Base-by-base conservation (phyloP, 495 filamentous ascomycete species). In the Neurospora terricola region DNA sequence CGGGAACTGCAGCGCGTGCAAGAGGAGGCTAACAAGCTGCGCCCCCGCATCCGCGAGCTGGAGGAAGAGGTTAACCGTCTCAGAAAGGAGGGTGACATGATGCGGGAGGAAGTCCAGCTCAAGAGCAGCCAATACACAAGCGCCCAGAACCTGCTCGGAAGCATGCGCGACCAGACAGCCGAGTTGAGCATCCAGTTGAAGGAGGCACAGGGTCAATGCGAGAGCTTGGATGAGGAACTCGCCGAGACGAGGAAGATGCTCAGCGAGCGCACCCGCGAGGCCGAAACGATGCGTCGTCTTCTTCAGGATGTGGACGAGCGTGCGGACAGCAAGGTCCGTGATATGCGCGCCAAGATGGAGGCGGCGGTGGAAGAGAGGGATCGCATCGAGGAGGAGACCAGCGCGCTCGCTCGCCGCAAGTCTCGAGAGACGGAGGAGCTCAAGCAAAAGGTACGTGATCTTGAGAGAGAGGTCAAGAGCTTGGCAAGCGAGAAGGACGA, bases 131-230 rank as follows among this genome's bases (percentile, higher is more conserved):
- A 97, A 80, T 91, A 95, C 76, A 88, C 88, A 38, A 95, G 88
- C 76, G 93, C 93, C 0, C 94, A 98, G 81, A 91, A 89, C 73
- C 79, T 97, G 62, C 91, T 98, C 81, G 89, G 89, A 72, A 96
- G 92, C 77, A 94, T 97, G 94, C 92, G 94, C 71, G 93, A 97
- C 77, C 94, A 99, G 81, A 91, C 90, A 3, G 85, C 90, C 4
- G 96, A 99, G 81, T 84, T 98, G 76, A 89, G 90, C n/a, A 91
- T 92, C 82, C 96, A 97, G 81, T 91, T 97, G 87, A 95, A 94
- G 83, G 96, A 99, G 80, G 91, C 92, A 4, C 89, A 91, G 70
- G 89, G 90, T 43, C 91, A 93, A 74, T 90, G 88, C 71, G 94
- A 97, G 76, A 92, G 90, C 72, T 82, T 97, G n/a, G 95, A 98